Base-by-base conservation (phyloP, 306 rosid genomes). In the Begonia loranthoides region DNA sequence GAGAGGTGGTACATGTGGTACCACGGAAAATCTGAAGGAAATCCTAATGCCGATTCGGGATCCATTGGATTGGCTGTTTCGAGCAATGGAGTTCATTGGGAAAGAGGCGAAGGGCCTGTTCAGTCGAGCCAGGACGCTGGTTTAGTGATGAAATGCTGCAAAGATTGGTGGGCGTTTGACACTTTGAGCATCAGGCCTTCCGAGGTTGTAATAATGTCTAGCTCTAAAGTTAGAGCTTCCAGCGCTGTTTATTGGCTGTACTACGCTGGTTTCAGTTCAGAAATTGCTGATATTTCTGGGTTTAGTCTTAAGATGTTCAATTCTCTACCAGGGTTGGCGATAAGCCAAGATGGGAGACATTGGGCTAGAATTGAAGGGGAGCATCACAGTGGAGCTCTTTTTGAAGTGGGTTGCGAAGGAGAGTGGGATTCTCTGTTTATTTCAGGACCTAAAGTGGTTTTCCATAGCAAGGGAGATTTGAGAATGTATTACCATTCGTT, bases 1-100 rank as follows among this genome's bases (percentile, higher is more conserved):
- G 89, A 82, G 69, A 73, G 89, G 58, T 87, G 94, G 96, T 76
- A 77, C 73, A 83, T 78, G 90, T 80, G 96, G 94, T 80, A 83
- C 47, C 65, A 73, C 59, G 96, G 94, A 4, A 73, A 64, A 62
- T 60, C 83, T 4, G 72, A 60, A 14, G 73, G 70, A 33, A 43
- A 66, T 15, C 69, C 36, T 28, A 28, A 7, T 28, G 36, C 82
- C 10, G 70, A 63, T 49, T 57, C 21, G 50, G 88, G 77, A 49
- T 68, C 61, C 48, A 68, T 80, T 16, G 89, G 94, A 22, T 71
- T 82, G 33, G 87, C 94, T 3, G 74, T 78, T 74, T 87, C 96
- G 5, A 77, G 88, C 71, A 87, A 87, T 67, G 90, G 94, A 15
- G 70, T 83, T 55, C 96, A 77, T n/a, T 87, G 96, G 84, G 80